Conservation (phyloP, 2,329 filamentous ascomycete genomes). For the Penicillium sp. region DNA sequence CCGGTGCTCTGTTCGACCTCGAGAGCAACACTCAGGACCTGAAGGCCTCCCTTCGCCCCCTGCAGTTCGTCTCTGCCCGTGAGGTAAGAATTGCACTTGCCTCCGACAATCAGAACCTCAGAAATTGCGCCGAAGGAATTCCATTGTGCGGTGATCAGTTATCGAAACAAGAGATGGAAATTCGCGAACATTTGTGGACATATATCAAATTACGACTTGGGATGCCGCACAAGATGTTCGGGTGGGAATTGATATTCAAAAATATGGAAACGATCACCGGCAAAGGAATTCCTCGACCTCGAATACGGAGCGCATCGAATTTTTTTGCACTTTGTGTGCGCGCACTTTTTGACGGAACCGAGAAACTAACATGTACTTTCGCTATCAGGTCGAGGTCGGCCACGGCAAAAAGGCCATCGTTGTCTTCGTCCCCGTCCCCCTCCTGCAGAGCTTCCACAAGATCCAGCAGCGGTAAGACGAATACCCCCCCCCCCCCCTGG, state of each 20-base stretch:
- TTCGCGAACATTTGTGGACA: constrained; percentile 25
- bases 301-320: constrained; percentile 11
- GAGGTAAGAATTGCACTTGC: constrained; percentile 75
- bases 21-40: constrained; percentile 99
- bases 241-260: neutral
- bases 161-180: constrained; percentile 22
- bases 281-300: constrained; percentile 13
- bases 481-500: constrained; percentile 24
- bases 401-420: constrained; percentile 99
- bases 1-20: constrained; percentile 96
- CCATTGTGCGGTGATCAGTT: constrained; percentile 21
- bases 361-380: constrained; percentile 38
- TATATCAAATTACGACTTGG: constrained; percentile 19
- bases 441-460: constrained; percentile 98
- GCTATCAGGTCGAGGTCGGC: constrained; percentile 95
- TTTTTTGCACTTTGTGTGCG: constrained; percentile 21
- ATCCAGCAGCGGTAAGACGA: constrained; percentile 94
- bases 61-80: constrained; percentile 98
- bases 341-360: constrained; percentile 21
- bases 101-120: constrained; percentile 23
- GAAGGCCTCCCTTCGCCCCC: constrained; percentile 91
- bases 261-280: neutral
- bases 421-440: constrained; percentile 99
- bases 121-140: constrained; percentile 29
- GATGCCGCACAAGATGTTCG: neutral